Evolutionary conservation across 2,329 filamentous ascomycete species (phyloP), one percentile per base, ranked within the genome.

Genomic region (Chalara sp.): DNA sequence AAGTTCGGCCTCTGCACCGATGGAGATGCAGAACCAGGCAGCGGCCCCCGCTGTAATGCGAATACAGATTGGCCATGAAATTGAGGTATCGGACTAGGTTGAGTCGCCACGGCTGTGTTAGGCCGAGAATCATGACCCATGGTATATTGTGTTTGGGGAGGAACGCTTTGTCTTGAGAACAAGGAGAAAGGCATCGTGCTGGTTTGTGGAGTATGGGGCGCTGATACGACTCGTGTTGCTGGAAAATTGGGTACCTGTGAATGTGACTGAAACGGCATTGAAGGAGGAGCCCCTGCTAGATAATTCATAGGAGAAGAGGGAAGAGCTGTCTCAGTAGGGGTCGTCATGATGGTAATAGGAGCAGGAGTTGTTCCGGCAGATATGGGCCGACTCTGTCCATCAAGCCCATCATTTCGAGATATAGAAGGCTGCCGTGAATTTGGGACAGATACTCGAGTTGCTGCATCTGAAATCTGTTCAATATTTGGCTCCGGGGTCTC

Each of bases 401-500:
- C 35, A n/a, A n/a, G 35, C 35, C n/a, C 35, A 10, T 37, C 35
- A 37, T 8, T 37, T 37, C 35, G 35, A n/a, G 35, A 37, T 37
- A 37, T 44, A n/a, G 57, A 61, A 39, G 49, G 43, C 44, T 40
- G 50, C 39, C 55, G 51, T 37, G 49, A 31, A n/a, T 10, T 10
- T 10, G 35, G 35, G 35, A 37, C 8, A 37, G 35, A 37, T n/a
- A n/a, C 8, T 4, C 35, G 35, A 37, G 8, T 8, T 37, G 4
- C 35, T 37, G 35, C 35, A 37, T 37, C 35, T 10, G 8, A 37
- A 10, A 10, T 8, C 35, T 37, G 8, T 37, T n/a, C 35, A 37
- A 53, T 47, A 7, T 54, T 32, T 8, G 61, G 55, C 43, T 64
- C 61, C 35, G 62, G 60, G 10, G 61, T 62, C 37, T 54, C 49